Evolutionary conservation across 495 filamentous ascomycete species (phyloP).

Genomic region (Lentithecium fluviatile): DNA sequence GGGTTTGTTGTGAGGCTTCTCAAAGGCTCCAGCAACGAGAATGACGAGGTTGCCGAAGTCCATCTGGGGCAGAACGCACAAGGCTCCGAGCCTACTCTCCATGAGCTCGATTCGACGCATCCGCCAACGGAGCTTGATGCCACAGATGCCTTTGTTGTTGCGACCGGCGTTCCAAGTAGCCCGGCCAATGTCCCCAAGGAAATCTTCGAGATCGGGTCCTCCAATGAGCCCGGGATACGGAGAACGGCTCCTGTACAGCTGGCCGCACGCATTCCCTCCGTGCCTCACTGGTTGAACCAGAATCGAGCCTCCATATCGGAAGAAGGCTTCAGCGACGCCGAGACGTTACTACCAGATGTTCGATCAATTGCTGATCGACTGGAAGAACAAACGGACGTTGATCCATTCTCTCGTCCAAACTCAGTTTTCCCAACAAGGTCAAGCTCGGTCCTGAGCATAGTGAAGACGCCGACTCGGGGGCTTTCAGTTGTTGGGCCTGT

Average conservation of each 20-base stretch:
- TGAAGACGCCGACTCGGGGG: conserved; percentile 34
- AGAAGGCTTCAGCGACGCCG: conserved; percentile 32
- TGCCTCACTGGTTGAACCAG: conserved; percentile 13
- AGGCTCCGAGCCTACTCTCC: neutral
- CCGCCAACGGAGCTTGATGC: neutral
- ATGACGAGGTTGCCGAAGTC: conserved; percentile 31
- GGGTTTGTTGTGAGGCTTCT: conserved; percentile 33
- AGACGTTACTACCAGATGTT: conserved; percentile 24
- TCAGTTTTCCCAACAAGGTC: conserved; percentile 18
- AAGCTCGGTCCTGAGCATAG: conserved; percentile 26
- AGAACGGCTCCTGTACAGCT: neutral
- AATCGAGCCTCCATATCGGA: conserved; percentile 11
- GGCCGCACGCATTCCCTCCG: neutral
- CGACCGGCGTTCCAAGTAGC: neutral
- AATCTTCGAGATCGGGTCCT: conserved; percentile 29
- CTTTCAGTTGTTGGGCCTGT: conserved; percentile 32
- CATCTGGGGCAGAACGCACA: conserved; percentile 19
- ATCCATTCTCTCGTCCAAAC: conserved; percentile 19
- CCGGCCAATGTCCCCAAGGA: neutral
- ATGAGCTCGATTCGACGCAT: conserved; percentile 23
- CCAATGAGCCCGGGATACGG: conserved; percentile 20
- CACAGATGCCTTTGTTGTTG: conserved; percentile 6
- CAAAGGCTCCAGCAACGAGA: conserved; percentile 28
- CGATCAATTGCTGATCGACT: conserved; percentile 5
- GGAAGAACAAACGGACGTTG: conserved; percentile 25